Percentiles rank a stretch among this genome's conserved stretches.
These are phyloP conservation scores for Zygotorulaspora chibaensis DNA, from an alignment of 805 yeast genomes.

Conservation along the genomic window DNA sequence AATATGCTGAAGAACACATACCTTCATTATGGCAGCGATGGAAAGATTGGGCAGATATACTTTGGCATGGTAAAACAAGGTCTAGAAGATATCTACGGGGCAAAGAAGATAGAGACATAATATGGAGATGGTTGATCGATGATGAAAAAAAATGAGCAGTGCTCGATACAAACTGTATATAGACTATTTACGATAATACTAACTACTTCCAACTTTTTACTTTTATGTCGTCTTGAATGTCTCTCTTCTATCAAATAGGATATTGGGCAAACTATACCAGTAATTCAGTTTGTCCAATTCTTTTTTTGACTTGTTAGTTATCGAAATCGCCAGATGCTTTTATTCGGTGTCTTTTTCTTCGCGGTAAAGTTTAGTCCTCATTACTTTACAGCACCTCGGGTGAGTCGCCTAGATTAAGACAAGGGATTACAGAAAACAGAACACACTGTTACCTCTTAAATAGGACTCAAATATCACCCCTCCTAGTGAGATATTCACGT, in stretches of 20 bases:
- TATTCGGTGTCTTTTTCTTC: too few species aligned
- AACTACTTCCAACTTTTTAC: background rate
- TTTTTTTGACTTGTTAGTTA: too few species aligned
- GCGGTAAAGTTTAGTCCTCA: too few species aligned
- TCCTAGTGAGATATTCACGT: too few species aligned
- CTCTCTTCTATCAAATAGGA: too few species aligned
- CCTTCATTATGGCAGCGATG: conserved; percentile 24
- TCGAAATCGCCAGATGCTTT: too few species aligned
- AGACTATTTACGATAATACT: background rate
- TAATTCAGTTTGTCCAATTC: too few species aligned
- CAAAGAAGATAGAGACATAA: conserved; percentile 41
- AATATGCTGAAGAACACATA: conserved; percentile 17
- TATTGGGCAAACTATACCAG: too few species aligned
- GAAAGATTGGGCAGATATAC: conserved; percentile 11
- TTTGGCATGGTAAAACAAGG: conserved; percentile 23
- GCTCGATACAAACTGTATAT: background rate
- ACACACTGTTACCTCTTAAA: background rate
- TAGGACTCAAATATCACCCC: background rate
- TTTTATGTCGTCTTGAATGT: background rate
- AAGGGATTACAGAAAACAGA: background rate
- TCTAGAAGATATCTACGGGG: conserved; percentile 13
- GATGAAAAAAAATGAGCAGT: conserved; percentile 37
- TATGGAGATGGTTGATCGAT: conserved; percentile 54
- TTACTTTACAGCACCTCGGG: background rate
- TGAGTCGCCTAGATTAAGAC: background rate